Percentiles rank a stretch among this genome's conserved stretches.
These are phyloP conservation scores for Epichloe hybrida DNA, from an alignment of 2,329 filamentous ascomycete species.

Conservation along the genomic window DNA sequence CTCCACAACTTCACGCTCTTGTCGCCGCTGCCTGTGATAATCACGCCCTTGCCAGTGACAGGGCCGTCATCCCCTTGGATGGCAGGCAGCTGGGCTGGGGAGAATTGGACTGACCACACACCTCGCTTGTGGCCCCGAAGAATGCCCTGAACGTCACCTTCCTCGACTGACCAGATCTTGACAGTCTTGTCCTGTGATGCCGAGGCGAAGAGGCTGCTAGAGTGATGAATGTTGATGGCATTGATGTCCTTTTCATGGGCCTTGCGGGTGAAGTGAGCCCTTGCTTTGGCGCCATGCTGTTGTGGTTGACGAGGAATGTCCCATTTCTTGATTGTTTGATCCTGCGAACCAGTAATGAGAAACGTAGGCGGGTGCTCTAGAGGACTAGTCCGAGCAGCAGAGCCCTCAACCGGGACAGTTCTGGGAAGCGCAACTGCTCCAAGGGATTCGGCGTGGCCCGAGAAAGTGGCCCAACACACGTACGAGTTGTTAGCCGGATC, in stretches of 20 bases:
- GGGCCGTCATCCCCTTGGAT: constrained; percentile 59
- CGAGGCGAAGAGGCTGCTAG: constrained; percentile 74
- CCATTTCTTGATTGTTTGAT: constrained; percentile 92
- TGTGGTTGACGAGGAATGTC: constrained; percentile 51
- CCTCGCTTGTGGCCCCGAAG: constrained; percentile 85
- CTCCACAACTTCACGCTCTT: constrained; percentile 96
- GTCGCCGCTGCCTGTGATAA: constrained; percentile 86
- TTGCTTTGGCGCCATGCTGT: constrained; percentile 30
- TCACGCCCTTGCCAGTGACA: constrained; percentile 63
- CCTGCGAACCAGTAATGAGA: constrained; percentile 83
- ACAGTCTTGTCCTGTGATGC: constrained; percentile 94
- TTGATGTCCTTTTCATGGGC: constrained; percentile 99
- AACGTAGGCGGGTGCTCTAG: constrained; percentile 71
- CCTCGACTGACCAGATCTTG: constrained; percentile 87
- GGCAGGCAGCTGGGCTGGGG: constrained; percentile 61
- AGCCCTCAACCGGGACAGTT: constrained; percentile 50
- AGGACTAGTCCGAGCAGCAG: constrained; percentile 58
- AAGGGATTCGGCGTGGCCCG: constrained; percentile 86
- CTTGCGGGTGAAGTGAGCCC: constrained; percentile 76
- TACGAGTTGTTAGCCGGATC: constrained; percentile 64
- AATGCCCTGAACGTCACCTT: constrained; percentile 83
- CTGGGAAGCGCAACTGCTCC: constrained; percentile 79
- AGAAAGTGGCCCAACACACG: constrained; percentile 68
- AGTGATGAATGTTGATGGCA: constrained; percentile 68
- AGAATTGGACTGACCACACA: constrained; percentile 91